Evolutionary conservation across 2,329 filamentous ascomycete species (phyloP).

Genomic region (Blastomyces parvus): DNA sequence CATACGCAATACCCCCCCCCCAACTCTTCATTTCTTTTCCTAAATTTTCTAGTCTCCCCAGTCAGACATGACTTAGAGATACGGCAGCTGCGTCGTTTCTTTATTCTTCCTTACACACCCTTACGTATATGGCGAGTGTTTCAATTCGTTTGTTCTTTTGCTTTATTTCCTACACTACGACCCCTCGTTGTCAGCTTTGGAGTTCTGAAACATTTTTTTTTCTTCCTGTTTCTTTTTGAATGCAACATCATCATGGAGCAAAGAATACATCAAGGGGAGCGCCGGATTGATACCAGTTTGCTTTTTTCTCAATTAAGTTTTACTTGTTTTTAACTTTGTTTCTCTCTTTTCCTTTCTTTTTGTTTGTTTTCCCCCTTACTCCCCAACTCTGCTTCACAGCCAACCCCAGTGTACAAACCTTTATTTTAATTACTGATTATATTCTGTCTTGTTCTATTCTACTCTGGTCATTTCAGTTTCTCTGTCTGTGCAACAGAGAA

Average conservation of each 20-base stretch:
- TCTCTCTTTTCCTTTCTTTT: conserved; percentile 5
- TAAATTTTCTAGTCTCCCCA: conserved; percentile 9
- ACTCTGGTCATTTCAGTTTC: neutral
- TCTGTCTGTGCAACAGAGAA: neutral
- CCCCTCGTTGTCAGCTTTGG: neutral
- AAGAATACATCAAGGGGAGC: neutral
- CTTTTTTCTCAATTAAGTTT: conserved; percentile 14
- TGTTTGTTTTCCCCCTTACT: neutral
- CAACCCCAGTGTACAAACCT: neutral
- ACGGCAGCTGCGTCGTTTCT: conserved; percentile 3
- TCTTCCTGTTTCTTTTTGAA: neutral
- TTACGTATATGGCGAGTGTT: neutral
- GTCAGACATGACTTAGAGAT: neutral
- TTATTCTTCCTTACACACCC: neutral
- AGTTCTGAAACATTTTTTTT: neutral
- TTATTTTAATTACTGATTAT: neutral
- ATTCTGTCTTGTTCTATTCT: neutral
- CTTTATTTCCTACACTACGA: neutral
- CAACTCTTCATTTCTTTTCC: neutral
- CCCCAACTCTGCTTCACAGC: neutral
- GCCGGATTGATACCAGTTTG: conserved; percentile 16
- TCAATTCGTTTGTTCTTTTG: neutral
- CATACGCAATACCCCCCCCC: neutral
- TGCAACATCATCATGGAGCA: conserved; percentile 1
- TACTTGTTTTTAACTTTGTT: conserved; percentile 13